Evolutionary conservation across 768 basidiomycete species (phyloP).

Genomic region (Boletus bicolor): DNA sequence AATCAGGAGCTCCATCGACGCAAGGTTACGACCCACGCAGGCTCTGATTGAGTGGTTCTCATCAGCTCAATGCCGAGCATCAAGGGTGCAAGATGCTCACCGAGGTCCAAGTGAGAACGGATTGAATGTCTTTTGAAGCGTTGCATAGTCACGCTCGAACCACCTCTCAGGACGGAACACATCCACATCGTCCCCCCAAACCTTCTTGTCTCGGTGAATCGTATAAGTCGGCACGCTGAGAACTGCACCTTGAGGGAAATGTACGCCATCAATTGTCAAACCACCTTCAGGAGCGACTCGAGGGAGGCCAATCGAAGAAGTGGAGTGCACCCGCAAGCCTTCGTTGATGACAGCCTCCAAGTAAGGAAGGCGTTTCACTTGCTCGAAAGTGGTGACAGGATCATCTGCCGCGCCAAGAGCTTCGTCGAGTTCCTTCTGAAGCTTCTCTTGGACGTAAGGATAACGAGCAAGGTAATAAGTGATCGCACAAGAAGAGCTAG

Average conservation of each 20-base stretch:
- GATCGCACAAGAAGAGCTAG: slow-evolving; percentile 86
- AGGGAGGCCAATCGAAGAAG: slow-evolving; percentile 80
- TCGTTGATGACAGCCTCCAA: slow-evolving; percentile 89
- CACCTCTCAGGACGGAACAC: slow-evolving; percentile 80
- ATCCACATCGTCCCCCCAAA: slow-evolving; percentile 81
- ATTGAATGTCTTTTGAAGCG: slow-evolving; percentile 73
- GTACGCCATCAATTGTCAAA: slow-evolving; percentile 46
- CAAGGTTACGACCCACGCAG: slow-evolving; percentile 83
- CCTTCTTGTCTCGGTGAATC: slow-evolving; percentile 65
- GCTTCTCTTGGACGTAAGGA: slow-evolving; percentile 59
- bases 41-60: slow-evolving; percentile 41
- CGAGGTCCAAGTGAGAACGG: slow-evolving; percentile 83
- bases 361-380: slow-evolving; percentile 73
- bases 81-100: slow-evolving; percentile 30
- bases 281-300: slow-evolving; percentile 75
- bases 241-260: slow-evolving; percentile 72
- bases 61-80: not conserved
- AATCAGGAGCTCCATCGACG: slow-evolving; percentile 72
- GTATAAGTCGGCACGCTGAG: slow-evolving; percentile 81
- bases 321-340: slow-evolving; percentile 79
- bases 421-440: slow-evolving; percentile 73
- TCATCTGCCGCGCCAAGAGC: slow-evolving; percentile 59
- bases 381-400: slow-evolving; percentile 56
- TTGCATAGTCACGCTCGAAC: slow-evolving; percentile 65
- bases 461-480: slow-evolving; percentile 77